Evolutionary conservation across 345 rosid genomes (phyloP).

Genomic region (Brassica incana): DNA sequence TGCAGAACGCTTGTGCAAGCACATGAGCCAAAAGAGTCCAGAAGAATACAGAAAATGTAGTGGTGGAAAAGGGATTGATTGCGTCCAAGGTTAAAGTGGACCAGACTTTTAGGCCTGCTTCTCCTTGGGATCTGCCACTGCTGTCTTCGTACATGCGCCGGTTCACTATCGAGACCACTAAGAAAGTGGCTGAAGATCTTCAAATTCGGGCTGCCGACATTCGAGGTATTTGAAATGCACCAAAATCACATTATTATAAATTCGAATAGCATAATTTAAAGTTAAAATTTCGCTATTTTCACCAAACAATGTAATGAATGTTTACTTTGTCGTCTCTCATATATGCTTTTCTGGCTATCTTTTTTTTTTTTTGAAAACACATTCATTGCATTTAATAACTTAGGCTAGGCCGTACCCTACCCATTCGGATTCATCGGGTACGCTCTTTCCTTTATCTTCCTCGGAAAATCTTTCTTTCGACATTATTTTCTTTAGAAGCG

Average conservation of each 20-base stretch:
- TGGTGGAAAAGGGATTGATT: conserved; percentile 63
- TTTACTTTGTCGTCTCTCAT: too few relatives aligned
- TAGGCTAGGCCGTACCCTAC: too few relatives aligned
- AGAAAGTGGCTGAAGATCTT: conserved; percentile 60
- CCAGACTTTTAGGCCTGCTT: conserved; percentile 69
- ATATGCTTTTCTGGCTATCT: too few relatives aligned
- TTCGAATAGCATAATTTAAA: background rate
- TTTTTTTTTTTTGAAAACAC: too few relatives aligned
- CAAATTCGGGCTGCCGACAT: background rate
- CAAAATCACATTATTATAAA: background rate
- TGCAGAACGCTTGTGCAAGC: conserved; percentile 52
- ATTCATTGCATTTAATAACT: too few relatives aligned
- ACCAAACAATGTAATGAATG: too few relatives aligned
- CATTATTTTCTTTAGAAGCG: too few relatives aligned
- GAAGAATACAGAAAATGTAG: conserved; percentile 69
- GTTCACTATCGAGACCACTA: conserved; percentile 61
- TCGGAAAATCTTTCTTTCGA: too few relatives aligned
- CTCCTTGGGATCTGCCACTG: conserved; percentile 66
- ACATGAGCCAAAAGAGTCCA: conserved; percentile 59
- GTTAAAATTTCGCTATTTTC: background rate
- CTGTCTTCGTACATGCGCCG: conserved; percentile 78
- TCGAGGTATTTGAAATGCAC: conserved; percentile 12
- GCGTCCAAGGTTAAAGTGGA: conserved; percentile 66
- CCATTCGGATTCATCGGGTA: too few relatives aligned
- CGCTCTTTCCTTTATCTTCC: too few relatives aligned